Evolutionary conservation across 2,329 filamentous ascomycete species (phyloP).

Genomic region (Ceratocystis papillata): DNA sequence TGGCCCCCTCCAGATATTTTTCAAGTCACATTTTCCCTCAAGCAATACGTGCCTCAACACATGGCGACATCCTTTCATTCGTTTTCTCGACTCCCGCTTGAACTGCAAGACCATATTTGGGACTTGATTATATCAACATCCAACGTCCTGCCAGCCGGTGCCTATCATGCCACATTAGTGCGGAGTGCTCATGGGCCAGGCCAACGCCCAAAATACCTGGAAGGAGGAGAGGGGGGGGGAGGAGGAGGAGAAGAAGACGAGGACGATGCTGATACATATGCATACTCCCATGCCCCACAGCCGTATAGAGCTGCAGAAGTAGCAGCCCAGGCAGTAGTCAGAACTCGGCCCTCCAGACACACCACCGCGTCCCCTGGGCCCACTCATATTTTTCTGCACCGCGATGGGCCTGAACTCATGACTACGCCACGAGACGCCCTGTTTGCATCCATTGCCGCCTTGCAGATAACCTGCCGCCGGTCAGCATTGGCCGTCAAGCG

Average conservation of each 20-base stretch:
- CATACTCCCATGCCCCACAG: neutral
- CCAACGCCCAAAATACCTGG: neutral
- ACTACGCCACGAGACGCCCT: conserved; percentile 12
- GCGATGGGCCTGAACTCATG: conserved; percentile 19
- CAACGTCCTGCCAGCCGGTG: conserved; percentile 4
- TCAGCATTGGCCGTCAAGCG: conserved; percentile 2
- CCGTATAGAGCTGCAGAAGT: neutral
- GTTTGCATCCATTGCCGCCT: conserved; percentile 6
- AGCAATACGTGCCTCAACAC: conserved; percentile 3
- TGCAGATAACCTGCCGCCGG: conserved; percentile 15
- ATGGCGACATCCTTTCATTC: conserved; percentile 17
- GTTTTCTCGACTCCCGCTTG: conserved; percentile 18
- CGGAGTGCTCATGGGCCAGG: conserved; percentile 7
- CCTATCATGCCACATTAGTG: conserved; percentile 21
- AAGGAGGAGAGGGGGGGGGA: neutral
- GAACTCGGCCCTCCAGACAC: neutral
- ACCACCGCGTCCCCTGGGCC: conserved; percentile 7
- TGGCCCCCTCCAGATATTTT: neutral
- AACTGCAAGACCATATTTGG: conserved; percentile 22
- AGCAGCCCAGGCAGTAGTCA: neutral
- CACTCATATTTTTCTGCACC: conserved; percentile 17
- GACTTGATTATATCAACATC: neutral
- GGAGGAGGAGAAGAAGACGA: neutral
- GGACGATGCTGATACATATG: neutral
- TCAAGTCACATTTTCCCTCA: conserved; percentile 1